Base-by-base conservation (phyloP, 2,329 filamentous ascomycete genomes). In the Colletotrichum tofieldiae region DNA sequence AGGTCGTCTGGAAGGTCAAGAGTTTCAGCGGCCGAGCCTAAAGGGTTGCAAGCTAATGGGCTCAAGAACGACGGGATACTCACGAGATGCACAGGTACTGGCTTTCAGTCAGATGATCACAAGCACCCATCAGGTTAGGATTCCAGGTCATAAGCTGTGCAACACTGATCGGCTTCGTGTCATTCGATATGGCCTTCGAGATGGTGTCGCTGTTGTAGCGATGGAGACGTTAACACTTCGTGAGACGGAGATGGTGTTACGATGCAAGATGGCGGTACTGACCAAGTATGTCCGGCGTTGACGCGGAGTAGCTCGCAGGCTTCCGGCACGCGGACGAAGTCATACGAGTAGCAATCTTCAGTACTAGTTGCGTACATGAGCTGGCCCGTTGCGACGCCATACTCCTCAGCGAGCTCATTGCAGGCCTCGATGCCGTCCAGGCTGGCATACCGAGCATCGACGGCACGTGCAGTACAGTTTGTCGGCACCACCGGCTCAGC, bases 21-120 rank as follows among this genome's bases (percentile, higher is more conserved):
- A 26, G 23, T 26, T 26, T 26, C 23, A 26, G 23, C 23, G 23
- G 23, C 23, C 23, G 23, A 26, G 23, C 23, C 23, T 26, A 26
- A 26, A 26, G 23, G 23, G 23, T 26, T 26, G 23, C 23, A 26
- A 26, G 23, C 23, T 26, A 26, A 26, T 26, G 23, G 23, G 23
- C 2, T 26, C 23, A 26, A 26, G 23, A 26, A 26, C 23, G 23
- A 26, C 23, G 9, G 9, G 4, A 32, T 32, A 52, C 64, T 52
- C 11, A 60, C 64, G 35, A 52, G 37, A 56, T 61, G 52, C 71
- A 71, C 1, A 71, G 29, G 51, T 66, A 73, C 58, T 73, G 71
- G 35, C 16, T 43, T 18, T 37, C 41, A 8, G 26, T 32, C 29
- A 73, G 58, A 39, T 39, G 41, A n/a, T 73, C 71, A 26, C 71